These are phyloP conservation scores for Acer negundo DNA, from an alignment of 345 rosid species.

Conservation along the genomic window DNA sequence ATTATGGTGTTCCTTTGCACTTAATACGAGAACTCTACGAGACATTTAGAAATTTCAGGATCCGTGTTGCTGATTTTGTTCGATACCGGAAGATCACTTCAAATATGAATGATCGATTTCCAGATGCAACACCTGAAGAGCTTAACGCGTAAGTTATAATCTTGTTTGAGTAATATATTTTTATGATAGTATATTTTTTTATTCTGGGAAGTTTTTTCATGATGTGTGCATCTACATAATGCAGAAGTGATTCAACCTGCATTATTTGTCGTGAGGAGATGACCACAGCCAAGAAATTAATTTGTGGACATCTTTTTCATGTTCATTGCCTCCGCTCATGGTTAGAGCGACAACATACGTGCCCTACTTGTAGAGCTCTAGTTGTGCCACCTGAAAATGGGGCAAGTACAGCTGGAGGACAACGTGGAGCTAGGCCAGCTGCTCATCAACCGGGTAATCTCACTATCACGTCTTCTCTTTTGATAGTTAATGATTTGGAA, in stretches of 20 bases:
- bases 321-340: constrained; percentile 97
- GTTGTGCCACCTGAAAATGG: constrained; percentile 84
- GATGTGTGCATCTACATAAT: constrained; percentile 10
- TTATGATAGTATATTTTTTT: neutral
- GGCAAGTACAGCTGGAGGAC: constrained; percentile 56
- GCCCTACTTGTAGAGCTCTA: constrained; percentile 92
- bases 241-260: constrained; percentile 93
- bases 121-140: constrained; percentile 92
- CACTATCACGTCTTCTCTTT: constrained; percentile 1
- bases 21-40: constrained; percentile 93
- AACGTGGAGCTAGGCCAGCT: constrained; percentile 53
- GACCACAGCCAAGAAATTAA: constrained; percentile 86
- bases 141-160: constrained; percentile 62
- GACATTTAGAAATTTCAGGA: constrained; percentile 91
- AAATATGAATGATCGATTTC: constrained; percentile 95
- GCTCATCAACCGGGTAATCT: constrained; percentile 53
- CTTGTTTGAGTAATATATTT: neutral
- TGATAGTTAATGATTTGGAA: neutral
- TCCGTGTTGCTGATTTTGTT: constrained; percentile 88
- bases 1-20: constrained; percentile 94
- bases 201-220: neutral
- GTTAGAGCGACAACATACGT: constrained; percentile 95
- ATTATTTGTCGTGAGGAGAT: constrained; percentile 99
- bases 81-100: constrained; percentile 95
- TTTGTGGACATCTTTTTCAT: constrained; percentile 95